Conservation (phyloP, 768 basidiomycete species). For the Leccinum subgranulosum region DNA sequence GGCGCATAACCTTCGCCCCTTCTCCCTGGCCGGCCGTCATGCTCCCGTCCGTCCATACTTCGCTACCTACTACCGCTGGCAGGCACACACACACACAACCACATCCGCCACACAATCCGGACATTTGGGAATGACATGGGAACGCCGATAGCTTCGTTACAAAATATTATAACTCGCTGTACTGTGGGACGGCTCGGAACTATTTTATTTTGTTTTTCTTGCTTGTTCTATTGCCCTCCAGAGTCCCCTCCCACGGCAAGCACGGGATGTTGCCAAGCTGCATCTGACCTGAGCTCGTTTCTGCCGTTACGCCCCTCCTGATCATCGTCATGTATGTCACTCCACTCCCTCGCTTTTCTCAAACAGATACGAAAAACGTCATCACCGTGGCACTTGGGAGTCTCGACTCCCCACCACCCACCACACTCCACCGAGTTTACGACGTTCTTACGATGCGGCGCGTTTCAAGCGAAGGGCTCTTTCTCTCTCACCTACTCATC, state of each 20-base stretch:
- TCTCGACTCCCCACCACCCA: neutral
- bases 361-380: neutral
- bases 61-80: neutral
- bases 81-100: neutral
- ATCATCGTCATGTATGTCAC: neutral
- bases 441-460: neutral
- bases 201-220: neutral
- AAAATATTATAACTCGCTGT: neutral
- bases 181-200: conserved; percentile 13
- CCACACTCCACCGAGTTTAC: neutral
- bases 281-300: neutral
- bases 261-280: conserved; percentile 4
- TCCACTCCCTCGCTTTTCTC: neutral
- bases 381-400: neutral
- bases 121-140: conserved; percentile 4
- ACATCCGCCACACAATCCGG: neutral
- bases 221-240: neutral
- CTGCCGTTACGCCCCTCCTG: conserved; percentile 3
- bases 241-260: conserved; percentile 12
- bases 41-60: neutral
- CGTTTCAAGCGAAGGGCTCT: neutral
- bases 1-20: conserved; percentile 4
- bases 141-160: neutral
- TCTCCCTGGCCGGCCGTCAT: neutral
- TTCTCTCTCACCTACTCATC: neutral